Conservation (phyloP, 1,284 basidiomycete species). For the Trichosporon sp. region DNA sequence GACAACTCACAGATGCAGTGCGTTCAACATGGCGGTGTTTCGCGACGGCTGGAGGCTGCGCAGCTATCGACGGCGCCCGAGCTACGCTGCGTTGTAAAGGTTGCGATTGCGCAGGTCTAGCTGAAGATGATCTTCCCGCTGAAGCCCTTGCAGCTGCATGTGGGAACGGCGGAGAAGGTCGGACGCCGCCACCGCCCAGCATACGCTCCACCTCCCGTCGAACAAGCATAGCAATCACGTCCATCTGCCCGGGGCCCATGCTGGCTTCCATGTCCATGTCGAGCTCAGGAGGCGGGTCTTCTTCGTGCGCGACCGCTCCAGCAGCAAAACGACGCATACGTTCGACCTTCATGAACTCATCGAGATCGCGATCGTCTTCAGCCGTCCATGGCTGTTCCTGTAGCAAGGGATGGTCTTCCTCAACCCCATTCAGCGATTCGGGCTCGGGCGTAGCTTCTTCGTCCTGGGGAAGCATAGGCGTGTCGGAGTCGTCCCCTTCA, state of each 20-base stretch:
- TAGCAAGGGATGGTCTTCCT: background rate
- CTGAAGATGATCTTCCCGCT: background rate
- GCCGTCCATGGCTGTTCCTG: slow-evolving; percentile 18
- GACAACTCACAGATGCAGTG: background rate
- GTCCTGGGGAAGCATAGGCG: slow-evolving; percentile 23
- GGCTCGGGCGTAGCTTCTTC: background rate
- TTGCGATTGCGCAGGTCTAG: background rate
- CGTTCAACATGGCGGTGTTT: background rate
- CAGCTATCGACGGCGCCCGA: background rate
- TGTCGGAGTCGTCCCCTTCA: slow-evolving; percentile 33
- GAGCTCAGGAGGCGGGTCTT: background rate
- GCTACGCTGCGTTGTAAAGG: background rate
- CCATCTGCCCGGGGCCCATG: background rate
- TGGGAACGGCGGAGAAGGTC: background rate
- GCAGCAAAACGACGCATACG: slow-evolving; percentile 12
- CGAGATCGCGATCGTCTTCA: slow-evolving; percentile 31
- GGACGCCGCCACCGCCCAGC: background rate
- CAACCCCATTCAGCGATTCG: background rate
- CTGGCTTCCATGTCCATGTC: background rate
- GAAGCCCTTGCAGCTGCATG: background rate
- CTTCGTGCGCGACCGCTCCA: background rate
- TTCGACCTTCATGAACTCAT: slow-evolving; percentile 21
- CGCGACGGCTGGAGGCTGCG: background rate
- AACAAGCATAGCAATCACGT: background rate
- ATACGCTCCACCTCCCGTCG: slow-evolving; percentile 3